Conservation (phyloP, 495 filamentous ascomycete species). For the Amphirosellinia nigrospora region DNA sequence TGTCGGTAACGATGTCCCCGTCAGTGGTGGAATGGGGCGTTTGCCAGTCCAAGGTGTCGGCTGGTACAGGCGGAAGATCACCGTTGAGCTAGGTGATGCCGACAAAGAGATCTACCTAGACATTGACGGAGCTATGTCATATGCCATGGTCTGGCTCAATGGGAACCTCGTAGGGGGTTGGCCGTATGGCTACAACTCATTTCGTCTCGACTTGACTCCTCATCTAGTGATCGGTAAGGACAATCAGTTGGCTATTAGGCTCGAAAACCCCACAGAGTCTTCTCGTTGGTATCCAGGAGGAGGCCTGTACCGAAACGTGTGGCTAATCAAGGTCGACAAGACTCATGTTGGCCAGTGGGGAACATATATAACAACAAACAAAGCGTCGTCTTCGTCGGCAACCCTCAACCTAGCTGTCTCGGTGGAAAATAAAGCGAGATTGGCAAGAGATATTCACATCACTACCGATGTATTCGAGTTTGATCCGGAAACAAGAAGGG, state of each 20-base stretch:
- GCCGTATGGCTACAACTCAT: slow-evolving; percentile 51
- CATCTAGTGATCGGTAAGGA: slow-evolving; percentile 37
- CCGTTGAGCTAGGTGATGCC: slow-evolving; percentile 27
- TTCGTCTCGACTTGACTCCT: slow-evolving; percentile 48
- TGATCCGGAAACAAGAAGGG: background rate
- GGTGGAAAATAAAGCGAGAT: slow-evolving; percentile 40
- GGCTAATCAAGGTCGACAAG: slow-evolving; percentile 45
- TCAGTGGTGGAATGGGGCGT: slow-evolving; percentile 61
- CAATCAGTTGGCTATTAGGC: slow-evolving; percentile 47
- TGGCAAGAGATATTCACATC: background rate
- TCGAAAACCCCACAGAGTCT: slow-evolving; percentile 46
- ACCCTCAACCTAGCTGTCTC: slow-evolving; percentile 40
- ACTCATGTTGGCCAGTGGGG: slow-evolving; percentile 47
- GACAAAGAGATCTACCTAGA: slow-evolving; percentile 47
- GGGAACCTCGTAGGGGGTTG: slow-evolving; percentile 49
- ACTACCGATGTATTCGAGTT: slow-evolving; percentile 7
- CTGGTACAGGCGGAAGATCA: slow-evolving; percentile 48
- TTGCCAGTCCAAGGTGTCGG: slow-evolving; percentile 50
- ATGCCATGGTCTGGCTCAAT: slow-evolving; percentile 51
- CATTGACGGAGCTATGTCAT: slow-evolving; percentile 52
- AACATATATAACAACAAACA: slow-evolving; percentile 43
- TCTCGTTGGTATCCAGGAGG: slow-evolving; percentile 53
- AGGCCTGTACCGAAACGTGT: slow-evolving; percentile 53
- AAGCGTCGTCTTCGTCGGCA: slow-evolving; percentile 39
- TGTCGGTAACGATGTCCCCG: slow-evolving; percentile 38